phyloP scores from a whole-genome alignment of 495 filamentous ascomycete genomes.

The Tetracladium setigerum region DNA sequence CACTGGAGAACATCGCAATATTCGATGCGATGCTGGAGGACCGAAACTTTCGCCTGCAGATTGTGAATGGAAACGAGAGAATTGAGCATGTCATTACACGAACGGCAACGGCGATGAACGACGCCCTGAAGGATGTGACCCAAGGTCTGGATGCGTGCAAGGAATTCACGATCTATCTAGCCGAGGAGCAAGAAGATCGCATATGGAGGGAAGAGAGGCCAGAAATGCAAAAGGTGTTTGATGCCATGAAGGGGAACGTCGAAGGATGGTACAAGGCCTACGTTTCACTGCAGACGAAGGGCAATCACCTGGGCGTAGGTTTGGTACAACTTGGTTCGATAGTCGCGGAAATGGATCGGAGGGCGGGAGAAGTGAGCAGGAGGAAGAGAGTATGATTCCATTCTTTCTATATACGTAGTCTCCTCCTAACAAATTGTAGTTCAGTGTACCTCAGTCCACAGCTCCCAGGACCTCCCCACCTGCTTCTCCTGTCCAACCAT shows the following conservation, averaged over 20 bases:
- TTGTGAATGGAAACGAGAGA: conserved; percentile 80
- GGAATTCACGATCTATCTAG: conserved; percentile 70
- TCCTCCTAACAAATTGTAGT: conserved; percentile 15
- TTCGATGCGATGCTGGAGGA: conserved; percentile 90
- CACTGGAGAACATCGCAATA: conserved; percentile 70
- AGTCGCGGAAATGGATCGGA: conserved; percentile 68
- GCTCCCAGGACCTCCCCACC: conserved; percentile 9
- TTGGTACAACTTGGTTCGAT: conserved; percentile 58
- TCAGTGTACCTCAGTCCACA: conserved; percentile 10
- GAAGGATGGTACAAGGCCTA: conserved; percentile 80
- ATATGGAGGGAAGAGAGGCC: conserved; percentile 43
- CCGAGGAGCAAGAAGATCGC: conserved; percentile 46
- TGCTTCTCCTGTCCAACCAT: conserved; percentile 2
- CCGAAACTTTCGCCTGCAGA: conserved; percentile 67
- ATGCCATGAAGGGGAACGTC: conserved; percentile 76
- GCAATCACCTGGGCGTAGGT: conserved; percentile 48
- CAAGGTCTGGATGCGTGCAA: conserved; percentile 71
- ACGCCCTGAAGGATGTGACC: conserved; percentile 65
- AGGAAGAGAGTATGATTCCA: conserved; percentile 43
- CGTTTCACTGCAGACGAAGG: conserved; percentile 58
- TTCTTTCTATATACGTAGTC: neutral
- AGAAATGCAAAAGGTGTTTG: conserved; percentile 56
- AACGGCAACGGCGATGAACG: conserved; percentile 65
- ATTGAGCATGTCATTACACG: conserved; percentile 83
- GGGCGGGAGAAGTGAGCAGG: conserved; percentile 65